A percentile compares a stretch with the other conserved stretches of the same genome.
phyloP scores from a whole-genome alignment of 2,329 filamentous ascomycete species.

The Hypoxylon sp. region DNA sequence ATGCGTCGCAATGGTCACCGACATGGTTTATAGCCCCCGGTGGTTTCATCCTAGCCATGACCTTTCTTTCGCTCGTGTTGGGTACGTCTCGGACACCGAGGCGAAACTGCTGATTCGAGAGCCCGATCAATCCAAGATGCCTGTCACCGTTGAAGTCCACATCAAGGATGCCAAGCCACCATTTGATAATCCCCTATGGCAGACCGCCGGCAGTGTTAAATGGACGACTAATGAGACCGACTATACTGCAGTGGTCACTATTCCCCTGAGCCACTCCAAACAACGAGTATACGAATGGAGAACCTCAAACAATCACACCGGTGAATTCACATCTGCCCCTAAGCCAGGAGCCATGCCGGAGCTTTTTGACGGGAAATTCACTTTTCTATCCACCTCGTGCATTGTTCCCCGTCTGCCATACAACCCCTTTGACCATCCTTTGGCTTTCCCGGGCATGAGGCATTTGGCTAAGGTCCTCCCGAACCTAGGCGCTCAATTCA shows the following conservation, averaged over 20 bases:
- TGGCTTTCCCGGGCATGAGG: slow-evolving; percentile 85
- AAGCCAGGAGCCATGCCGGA: slow-evolving; percentile 74
- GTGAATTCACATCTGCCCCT: slow-evolving; percentile 85
- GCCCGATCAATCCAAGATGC: slow-evolving; percentile 80
- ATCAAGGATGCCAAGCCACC: slow-evolving; percentile 66
- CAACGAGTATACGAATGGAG: slow-evolving; percentile 86
- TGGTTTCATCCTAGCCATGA: slow-evolving; percentile 79
- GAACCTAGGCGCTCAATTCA: slow-evolving; percentile 80
- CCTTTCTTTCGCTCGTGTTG: slow-evolving; percentile 87
- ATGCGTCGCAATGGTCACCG: slow-evolving; percentile 78
- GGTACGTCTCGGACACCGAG: slow-evolving; percentile 85
- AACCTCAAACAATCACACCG: slow-evolving; percentile 88
- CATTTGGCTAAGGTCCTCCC: slow-evolving; percentile 82
- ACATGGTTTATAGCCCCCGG: slow-evolving; percentile 83
- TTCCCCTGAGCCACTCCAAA: slow-evolving; percentile 75
- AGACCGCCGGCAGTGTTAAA: slow-evolving; percentile 74
- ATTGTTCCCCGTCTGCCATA: slow-evolving; percentile 95
- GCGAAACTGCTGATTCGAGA: slow-evolving; percentile 89
- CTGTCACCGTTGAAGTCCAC: slow-evolving; percentile 79
- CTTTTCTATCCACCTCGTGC: slow-evolving; percentile 93
- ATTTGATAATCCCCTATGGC: slow-evolving; percentile 75
- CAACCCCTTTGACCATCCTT: slow-evolving; percentile 83
- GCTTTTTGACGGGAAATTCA: slow-evolving; percentile 79
- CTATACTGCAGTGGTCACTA: slow-evolving; percentile 79
- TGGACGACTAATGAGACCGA: slow-evolving; percentile 83